Percentiles rank a stretch among this genome's conserved stretches.
Evolutionary conservation across 257 asterid genomes (phyloP).

Genomic region (Asclepias syriaca): DNA sequence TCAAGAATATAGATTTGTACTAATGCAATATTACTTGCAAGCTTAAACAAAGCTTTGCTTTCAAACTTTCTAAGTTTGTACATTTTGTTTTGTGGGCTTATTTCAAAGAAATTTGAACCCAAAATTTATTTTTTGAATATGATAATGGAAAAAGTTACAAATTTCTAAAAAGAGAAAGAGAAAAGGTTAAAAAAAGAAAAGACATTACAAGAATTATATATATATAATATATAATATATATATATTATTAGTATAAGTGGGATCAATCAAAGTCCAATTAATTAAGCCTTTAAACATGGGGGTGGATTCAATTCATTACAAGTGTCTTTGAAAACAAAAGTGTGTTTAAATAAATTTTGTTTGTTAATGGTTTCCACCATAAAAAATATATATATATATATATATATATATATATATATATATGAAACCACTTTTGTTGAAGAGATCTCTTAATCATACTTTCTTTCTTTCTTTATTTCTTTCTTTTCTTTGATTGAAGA

Average conservation of each 20-base stretch:
- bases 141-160: background rate
- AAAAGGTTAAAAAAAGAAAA: background rate
- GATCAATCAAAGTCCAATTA: conserved; percentile 28
- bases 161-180: background rate
- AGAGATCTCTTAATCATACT: conserved; percentile 48
- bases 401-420: no score
- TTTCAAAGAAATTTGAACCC: background rate
- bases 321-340: conserved; percentile 29
- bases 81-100: background rate
- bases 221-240: background rate
- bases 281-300: conserved; percentile 24
- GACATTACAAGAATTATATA: background rate
- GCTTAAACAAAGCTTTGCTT: background rate
- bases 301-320: conserved; percentile 29
- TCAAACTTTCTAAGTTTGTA: background rate
- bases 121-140: background rate
- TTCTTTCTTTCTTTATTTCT: conserved; percentile 44
- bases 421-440: conserved; percentile 18
- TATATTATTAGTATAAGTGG: background rate
- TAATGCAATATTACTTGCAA: no score
- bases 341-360: conserved; percentile 16
- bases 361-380: conserved; percentile 63
- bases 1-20: no score
- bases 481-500: conserved; percentile 50
- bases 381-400: conserved; percentile 12